A percentile compares a stretch with the other conserved stretches of the same genome.
Conservation (phyloP, 2,329 filamentous ascomycete genomes). For the Monosporascus sp. region DNA sequence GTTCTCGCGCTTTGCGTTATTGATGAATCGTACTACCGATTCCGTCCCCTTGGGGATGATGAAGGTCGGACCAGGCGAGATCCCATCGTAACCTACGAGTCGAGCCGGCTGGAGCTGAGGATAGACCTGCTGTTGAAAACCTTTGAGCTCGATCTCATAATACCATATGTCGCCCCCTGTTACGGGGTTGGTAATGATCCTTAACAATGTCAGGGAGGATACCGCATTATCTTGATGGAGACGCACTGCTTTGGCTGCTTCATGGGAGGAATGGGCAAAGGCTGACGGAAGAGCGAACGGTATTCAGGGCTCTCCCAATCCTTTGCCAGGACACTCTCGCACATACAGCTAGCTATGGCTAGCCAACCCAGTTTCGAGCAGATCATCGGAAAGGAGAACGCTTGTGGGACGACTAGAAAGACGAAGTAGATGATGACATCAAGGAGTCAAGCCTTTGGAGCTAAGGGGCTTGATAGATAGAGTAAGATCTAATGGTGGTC, state of each 20-base stretch:
- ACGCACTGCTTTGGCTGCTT: conserved; percentile 37
- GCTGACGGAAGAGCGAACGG: conserved; percentile 31
- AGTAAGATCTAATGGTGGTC: background rate
- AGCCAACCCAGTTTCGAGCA: background rate
- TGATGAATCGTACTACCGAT: conserved; percentile 49
- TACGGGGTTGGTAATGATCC: conserved; percentile 30
- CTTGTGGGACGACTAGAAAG: background rate
- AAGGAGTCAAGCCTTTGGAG: background rate
- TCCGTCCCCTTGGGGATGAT: conserved; percentile 43
- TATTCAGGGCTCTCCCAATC: conserved; percentile 29
- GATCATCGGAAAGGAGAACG: background rate
- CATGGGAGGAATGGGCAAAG: conserved; percentile 40
- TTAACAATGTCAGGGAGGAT: conserved; percentile 3
- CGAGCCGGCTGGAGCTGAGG: conserved; percentile 27
- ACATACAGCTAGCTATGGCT: background rate
- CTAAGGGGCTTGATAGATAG: background rate
- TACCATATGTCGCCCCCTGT: conserved; percentile 31
- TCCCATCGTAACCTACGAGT: conserved; percentile 48
- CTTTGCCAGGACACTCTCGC: background rate
- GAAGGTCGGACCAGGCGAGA: conserved; percentile 50
- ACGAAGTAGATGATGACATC: background rate
- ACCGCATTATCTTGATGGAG: background rate
- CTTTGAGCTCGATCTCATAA: conserved; percentile 30
- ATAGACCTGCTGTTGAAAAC: conserved; percentile 31
- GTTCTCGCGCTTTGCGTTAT: conserved; percentile 38